Evolutionary conservation across 108 stramenopile genomes (phyloP).

Genomic region (Aurantiochytrium sp.): DNA sequence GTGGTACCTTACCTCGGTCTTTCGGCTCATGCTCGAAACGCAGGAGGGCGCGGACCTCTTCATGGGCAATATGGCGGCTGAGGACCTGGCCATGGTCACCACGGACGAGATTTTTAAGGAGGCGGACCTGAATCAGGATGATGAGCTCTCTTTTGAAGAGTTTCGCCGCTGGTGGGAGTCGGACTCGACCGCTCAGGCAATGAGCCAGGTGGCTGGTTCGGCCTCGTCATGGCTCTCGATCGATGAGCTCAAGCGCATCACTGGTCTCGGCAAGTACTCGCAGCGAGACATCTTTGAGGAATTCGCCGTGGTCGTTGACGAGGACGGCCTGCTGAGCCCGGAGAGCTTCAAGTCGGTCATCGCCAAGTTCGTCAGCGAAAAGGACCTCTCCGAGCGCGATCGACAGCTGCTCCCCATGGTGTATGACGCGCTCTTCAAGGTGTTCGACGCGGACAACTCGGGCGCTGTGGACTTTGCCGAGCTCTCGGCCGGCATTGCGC

Average conservation of each 20-base stretch:
- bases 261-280: neutral
- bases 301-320: neutral
- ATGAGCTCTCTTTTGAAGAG: slow-evolving; percentile 12
- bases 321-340: neutral
- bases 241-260: neutral
- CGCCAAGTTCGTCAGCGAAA: neutral
- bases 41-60: neutral
- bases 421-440: neutral
- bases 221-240: neutral
- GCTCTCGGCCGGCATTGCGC: slow-evolving; percentile 6
- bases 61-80: slow-evolving; percentile 5
- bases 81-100: slow-evolving; percentile 14
- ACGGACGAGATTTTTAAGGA: slow-evolving; percentile 23
- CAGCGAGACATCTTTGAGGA: slow-evolving; percentile 15
- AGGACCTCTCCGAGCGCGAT: neutral
- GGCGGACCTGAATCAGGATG: neutral
- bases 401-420: neutral
- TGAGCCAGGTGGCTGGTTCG: neutral
- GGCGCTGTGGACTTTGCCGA: slow-evolving; percentile 25
- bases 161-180: slow-evolving; percentile 29
- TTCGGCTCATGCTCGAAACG: slow-evolving; percentile 26
- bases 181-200: neutral
- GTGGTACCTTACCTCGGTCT: slow-evolving; percentile 29
- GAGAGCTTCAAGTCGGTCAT: neutral
- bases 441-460: neutral